phyloP scores from a whole-genome alignment of 2,329 filamentous ascomycete species.

The Pseudogymnoascus sp. region DNA sequence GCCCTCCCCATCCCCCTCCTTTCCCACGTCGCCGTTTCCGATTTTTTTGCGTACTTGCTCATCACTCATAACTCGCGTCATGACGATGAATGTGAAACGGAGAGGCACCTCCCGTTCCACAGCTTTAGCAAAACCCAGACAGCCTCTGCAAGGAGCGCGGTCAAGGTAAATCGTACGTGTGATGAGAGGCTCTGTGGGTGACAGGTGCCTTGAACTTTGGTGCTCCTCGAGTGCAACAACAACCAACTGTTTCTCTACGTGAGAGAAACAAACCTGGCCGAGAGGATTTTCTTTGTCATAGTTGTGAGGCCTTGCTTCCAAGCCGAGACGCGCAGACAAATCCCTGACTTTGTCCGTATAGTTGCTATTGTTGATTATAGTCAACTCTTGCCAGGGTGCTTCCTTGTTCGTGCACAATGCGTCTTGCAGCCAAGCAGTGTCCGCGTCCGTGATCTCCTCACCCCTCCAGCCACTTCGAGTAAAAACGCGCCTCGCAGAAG shows the following conservation, averaged over 20 bases:
- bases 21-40: neutral
- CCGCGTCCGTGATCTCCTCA: neutral
- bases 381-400: neutral
- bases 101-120: neutral
- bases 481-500: neutral
- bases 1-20: neutral
- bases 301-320: neutral
- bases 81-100: neutral
- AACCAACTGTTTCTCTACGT: neutral
- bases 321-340: neutral
- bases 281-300: neutral
- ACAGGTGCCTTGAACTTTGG: neutral
- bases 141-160: neutral
- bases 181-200: neutral
- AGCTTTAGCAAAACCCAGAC: neutral
- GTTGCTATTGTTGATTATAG: accelerated
- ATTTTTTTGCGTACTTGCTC: neutral
- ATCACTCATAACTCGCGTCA: neutral
- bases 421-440: neutral
- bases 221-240: neutral
- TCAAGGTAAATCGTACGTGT: neutral
- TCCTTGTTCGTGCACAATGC: neutral
- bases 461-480: neutral
- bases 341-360: neutral
- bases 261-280: neutral